Percentiles rank a stretch among this genome's conserved stretches.
phyloP scores from a whole-genome alignment of 345 rosid genomes.

The Eucalyptus pauciflora region DNA sequence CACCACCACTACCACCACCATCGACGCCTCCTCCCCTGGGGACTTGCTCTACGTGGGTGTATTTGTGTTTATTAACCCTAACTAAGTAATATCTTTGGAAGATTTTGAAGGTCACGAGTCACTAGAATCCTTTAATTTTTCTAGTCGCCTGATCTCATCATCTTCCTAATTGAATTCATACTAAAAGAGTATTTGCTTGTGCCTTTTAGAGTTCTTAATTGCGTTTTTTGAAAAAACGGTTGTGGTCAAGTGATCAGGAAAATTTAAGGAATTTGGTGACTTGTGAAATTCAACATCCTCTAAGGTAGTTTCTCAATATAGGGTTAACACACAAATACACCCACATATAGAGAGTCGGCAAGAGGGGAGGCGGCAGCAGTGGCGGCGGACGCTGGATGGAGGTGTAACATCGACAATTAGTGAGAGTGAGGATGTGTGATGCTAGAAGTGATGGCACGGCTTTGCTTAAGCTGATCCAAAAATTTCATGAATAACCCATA shows the following conservation, averaged over 20 bases:
- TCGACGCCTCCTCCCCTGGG: accelerated
- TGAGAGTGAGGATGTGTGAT: background rate
- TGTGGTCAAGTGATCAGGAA: background rate
- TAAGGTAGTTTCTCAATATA: accelerated
- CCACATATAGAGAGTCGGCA: background rate
- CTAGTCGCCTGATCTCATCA: background rate
- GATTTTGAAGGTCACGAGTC: background rate
- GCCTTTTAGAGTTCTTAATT: background rate
- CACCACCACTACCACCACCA: too few species aligned
- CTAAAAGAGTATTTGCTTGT: background rate
- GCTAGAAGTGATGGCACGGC: accelerated
- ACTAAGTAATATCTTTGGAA: background rate
- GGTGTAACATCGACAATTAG: background rate
- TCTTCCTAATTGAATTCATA: background rate
- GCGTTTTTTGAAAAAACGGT: accelerated
- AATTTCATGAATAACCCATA: background rate
- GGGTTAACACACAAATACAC: background rate
- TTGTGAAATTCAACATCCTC: background rate
- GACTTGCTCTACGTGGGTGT: background rate
- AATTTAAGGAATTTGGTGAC: background rate
- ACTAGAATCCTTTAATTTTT: background rate
- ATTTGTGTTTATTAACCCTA: background rate
- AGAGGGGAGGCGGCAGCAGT: background rate
- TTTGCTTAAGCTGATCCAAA: background rate
- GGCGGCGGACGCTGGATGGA: background rate